Conservation (phyloP, 306 rosid genomes). For the Cucurbita moschata region DNA sequence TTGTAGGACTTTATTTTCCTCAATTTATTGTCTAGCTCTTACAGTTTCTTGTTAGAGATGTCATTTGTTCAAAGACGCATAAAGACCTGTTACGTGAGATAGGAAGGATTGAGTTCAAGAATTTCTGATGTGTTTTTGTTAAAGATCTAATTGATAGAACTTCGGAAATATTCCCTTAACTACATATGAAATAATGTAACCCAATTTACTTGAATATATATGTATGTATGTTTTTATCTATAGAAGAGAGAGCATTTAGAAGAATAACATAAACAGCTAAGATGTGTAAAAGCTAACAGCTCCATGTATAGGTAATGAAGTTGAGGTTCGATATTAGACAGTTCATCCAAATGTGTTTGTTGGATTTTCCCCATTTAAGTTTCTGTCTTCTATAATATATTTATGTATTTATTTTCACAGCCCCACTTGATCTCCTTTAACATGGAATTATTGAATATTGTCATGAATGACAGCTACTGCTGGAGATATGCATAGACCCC, state of each 20-base stretch:
- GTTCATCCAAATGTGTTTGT: neutral
- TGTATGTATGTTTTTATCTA: neutral
- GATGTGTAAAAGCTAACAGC: neutral
- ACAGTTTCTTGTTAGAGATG: neutral
- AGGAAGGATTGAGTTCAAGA: neutral
- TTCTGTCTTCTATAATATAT: neutral
- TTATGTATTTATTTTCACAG: neutral
- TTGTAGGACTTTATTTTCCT: constrained; percentile 3
- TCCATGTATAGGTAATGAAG: neutral
- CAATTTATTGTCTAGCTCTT: constrained; percentile 5
- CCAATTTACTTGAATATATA: neutral
- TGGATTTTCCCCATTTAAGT: neutral
- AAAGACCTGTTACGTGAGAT: neutral
- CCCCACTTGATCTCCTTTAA: constrained; percentile 1
- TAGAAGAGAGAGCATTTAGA: neutral
- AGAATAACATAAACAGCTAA: neutral
- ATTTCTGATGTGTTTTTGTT: neutral
- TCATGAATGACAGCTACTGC: constrained; percentile 4
- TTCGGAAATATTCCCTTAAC: neutral
- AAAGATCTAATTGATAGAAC: neutral
- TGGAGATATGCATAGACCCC: constrained; percentile 1
- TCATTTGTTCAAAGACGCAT: neutral
- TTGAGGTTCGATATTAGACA: neutral
- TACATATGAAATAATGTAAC: neutral
- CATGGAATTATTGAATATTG: constrained; percentile 7